A percentile compares a stretch with the other conserved stretches of the same genome.
Conservation (phyloP, 805 yeast genomes). For the Wickerhamomyces ciferrii region DNA sequence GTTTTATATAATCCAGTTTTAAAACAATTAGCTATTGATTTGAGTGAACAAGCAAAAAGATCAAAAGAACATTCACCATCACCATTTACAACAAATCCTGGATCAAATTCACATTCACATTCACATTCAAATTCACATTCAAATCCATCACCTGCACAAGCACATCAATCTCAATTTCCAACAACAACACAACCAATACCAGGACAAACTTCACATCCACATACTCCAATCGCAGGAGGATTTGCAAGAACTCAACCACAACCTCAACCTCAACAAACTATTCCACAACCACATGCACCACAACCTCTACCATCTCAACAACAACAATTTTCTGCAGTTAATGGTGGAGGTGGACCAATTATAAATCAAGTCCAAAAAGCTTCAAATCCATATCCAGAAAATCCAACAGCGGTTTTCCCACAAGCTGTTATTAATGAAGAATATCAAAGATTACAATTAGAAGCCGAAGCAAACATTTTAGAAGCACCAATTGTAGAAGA, state of each 20-base stretch:
- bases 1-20: neutral
- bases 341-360: no score
- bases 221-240: neutral
- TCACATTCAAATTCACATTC: no score
- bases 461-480: neutral
- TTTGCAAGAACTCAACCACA: neutral
- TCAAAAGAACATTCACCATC: neutral
- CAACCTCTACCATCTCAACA: neutral
- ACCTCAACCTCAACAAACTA: neutral
- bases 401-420: neutral
- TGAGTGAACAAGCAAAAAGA: neutral
- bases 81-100: neutral
- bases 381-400: neutral
- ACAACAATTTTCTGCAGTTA: neutral
- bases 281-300: neutral
- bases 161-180: neutral
- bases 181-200: neutral
- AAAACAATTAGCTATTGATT: neutral
- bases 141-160: neutral
- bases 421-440: neutral
- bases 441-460: neutral
- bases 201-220: neutral
- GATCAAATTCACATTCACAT: no score
- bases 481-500: neutral
- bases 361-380: neutral